Base-by-base conservation (phyloP, 2,329 filamentous ascomycete genomes). In the Aureobasidium sp. region DNA sequence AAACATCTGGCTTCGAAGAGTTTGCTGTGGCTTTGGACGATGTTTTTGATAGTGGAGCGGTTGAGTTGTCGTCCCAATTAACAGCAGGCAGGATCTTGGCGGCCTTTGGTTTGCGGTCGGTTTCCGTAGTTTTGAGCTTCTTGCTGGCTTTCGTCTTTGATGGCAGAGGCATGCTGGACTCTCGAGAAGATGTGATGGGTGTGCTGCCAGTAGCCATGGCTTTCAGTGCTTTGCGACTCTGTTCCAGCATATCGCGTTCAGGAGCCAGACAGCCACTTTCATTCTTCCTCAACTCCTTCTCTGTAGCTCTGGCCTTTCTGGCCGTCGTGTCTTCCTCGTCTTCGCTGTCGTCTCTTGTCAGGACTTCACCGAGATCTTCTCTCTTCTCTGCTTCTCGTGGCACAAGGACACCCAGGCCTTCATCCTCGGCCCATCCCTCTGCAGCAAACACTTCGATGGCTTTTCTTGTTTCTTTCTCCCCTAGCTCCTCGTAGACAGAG, bases 361-460 rank as follows among this genome's bases (percentile, higher is more conserved):
- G 66, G 11, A 73, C 70, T 61, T 75, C 74, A 15, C 72, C 72
- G 27, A 68, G 49, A 65, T 65, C 62, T 54, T 65, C 66, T 4
- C 15, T 48, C 52, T 11, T 44, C 17, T 35, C 54, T 31, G 47
- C 31, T 39, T 44, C 44, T 33, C 35, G 50, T 37, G 40, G 65
- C 67, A 11, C 63, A 70, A 63, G 67, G 37, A 69, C 63, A 61
- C 70, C 62, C 37, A 64, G 57, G 37, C 68, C 70, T 63, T 75
- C 73, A 57, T 70, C 68, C 1, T 67, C 66, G 17, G 67, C 69
- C 68, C 71, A 68, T 29, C 68, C 69, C 40, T 78, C 73, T 52
- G 74, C 71, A 62, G 78, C 77, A 66, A 77, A 78, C 19, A 74
- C 71, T 63, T 75, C 66, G 45, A 81, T 64, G 22, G 77, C 77